Conservation (phyloP, 257 asterid genomes). For the Solanum stenotomum region DNA sequence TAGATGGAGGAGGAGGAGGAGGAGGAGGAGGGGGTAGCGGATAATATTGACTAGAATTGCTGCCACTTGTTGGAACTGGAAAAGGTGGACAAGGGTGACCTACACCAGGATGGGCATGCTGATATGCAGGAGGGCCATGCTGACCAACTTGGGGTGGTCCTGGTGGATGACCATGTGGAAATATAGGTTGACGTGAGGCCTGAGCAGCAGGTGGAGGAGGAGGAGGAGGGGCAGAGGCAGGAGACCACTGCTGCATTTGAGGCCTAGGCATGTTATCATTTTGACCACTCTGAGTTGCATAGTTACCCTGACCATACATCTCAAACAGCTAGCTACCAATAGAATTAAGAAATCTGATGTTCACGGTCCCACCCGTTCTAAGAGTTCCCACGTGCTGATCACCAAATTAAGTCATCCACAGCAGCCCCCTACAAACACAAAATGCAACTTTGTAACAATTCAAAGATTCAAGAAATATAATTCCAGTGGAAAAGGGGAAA, state of each 20-base stretch:
- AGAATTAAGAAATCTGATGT: neutral
- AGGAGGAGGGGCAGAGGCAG: conserved; percentile 9
- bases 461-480: neutral
- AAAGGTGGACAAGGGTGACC: conserved; percentile 23
- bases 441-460: neutral
- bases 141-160: conserved; percentile 21
- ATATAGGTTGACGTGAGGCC: conserved; percentile 19
- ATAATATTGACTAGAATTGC: conserved; percentile 32
- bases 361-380: neutral
- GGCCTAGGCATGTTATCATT: conserved; percentile 27
- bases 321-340: conserved; percentile 3
- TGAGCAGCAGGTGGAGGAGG: conserved; percentile 18
- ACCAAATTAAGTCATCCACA: conserved; percentile 1
- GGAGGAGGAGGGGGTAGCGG: conserved; percentile 30
- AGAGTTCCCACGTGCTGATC: neutral
- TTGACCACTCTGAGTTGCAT: conserved; percentile 33
- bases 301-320: conserved; percentile 66
- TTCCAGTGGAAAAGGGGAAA: neutral
- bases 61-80: conserved; percentile 27
- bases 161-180: conserved; percentile 34
- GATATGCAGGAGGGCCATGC: conserved; percentile 22
- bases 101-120: conserved; percentile 18
- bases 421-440: neutral
- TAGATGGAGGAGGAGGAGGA: conserved; percentile 23
- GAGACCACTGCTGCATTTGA: conserved; percentile 39